Conservation (phyloP, 2,329 filamentous ascomycete genomes). For the Fusarium dlaminii region DNA sequence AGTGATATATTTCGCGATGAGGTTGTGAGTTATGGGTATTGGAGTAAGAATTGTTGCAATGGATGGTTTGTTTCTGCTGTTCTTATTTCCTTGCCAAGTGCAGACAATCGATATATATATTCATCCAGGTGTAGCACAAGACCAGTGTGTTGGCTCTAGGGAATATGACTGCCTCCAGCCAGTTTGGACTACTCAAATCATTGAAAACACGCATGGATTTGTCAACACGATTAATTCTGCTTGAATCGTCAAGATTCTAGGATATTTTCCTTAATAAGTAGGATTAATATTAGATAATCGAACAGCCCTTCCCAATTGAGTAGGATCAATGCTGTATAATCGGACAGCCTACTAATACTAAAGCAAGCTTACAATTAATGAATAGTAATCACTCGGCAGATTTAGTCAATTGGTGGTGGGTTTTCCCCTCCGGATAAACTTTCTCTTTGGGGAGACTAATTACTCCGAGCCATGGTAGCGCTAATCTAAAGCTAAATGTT, state of each 20-base stretch:
- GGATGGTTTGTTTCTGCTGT: neutral
- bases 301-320: too few species aligned
- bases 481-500: too few species aligned
- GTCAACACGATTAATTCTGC: neutral
- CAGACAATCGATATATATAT: neutral
- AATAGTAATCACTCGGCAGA: neutral
- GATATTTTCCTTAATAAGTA: neutral
- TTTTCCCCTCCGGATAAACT: neutral
- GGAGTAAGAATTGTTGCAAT: neutral
- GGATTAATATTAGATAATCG: too few species aligned
- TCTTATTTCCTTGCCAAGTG: accelerated
- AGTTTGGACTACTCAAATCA: accelerated
- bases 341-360: neutral
- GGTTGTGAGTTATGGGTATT: accelerated
- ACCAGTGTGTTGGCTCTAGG: accelerated
- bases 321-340: neutral
- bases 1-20: too few species aligned
- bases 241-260: accelerated
- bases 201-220: accelerated
- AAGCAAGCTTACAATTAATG: neutral
- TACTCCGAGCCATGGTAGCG: too few species aligned
- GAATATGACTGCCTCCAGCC: neutral
- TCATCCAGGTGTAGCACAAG: accelerated
- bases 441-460: neutral
- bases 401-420: neutral